phyloP scores from a whole-genome alignment of 2,329 filamentous ascomycete species.

The Falciphora oryzae region DNA sequence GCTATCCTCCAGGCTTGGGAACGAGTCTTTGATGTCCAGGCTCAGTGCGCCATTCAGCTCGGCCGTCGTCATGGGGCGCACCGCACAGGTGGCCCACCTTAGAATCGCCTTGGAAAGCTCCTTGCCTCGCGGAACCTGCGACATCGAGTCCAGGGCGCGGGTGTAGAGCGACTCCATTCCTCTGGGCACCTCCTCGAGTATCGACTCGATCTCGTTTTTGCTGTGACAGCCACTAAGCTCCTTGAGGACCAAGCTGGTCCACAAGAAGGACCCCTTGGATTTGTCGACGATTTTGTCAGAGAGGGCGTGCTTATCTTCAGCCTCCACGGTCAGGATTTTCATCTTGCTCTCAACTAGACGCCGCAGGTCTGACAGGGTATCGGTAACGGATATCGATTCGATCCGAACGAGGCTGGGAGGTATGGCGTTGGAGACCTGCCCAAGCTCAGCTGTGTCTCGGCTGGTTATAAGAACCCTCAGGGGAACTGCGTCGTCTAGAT shows the following conservation, averaged over 20 bases:
- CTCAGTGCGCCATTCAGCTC: slow-evolving; percentile 31
- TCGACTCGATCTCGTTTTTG: slow-evolving; percentile 22
- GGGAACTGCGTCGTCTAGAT: slow-evolving; percentile 13
- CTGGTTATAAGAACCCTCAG: slow-evolving; percentile 21
- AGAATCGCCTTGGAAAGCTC: slow-evolving; percentile 30
- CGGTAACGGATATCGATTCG: slow-evolving; percentile 16
- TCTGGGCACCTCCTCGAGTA: slow-evolving; percentile 26
- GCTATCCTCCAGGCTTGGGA: slow-evolving; percentile 17
- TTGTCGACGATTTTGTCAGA: slow-evolving; percentile 27
- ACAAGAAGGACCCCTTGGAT: slow-evolving; percentile 31
- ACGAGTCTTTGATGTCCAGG: slow-evolving; percentile 26
- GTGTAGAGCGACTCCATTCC: slow-evolving; percentile 30
- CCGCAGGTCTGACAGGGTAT: slow-evolving; percentile 18
- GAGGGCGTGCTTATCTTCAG: slow-evolving; percentile 17
- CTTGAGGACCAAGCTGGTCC: slow-evolving; percentile 28
- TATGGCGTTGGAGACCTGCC: slow-evolving; percentile 5
- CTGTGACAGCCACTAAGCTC: slow-evolving; percentile 24
- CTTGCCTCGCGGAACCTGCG: slow-evolving; percentile 18
- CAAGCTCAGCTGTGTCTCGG: slow-evolving; percentile 15
- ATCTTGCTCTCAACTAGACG: slow-evolving; percentile 7
- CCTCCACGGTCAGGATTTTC: slow-evolving; percentile 6
- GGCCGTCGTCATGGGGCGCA: slow-evolving; percentile 25
- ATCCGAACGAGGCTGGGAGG: slow-evolving; percentile 8
- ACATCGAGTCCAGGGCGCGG: slow-evolving; percentile 26
- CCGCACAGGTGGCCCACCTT: slow-evolving; percentile 28